Conservation (phyloP, 345 rosid species). For the Arabis hirsuta region DNA sequence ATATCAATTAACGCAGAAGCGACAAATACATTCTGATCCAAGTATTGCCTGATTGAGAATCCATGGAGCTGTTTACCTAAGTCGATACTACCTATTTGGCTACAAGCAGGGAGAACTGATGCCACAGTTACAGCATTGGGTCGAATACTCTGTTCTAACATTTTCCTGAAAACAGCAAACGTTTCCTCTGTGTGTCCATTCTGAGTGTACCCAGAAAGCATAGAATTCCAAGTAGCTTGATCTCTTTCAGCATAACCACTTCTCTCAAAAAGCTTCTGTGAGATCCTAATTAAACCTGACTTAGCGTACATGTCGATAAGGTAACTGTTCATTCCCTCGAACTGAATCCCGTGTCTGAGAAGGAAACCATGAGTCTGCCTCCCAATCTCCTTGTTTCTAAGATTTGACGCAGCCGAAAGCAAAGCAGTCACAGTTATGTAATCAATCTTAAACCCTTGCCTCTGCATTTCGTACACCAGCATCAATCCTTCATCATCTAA, state of each 20-base stretch:
- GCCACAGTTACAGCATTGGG: slow-evolving; percentile 83
- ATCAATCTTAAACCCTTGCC: slow-evolving; percentile 66
- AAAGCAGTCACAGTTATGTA: slow-evolving; percentile 72
- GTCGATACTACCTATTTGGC: slow-evolving; percentile 60
- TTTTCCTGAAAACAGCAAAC: slow-evolving; percentile 54
- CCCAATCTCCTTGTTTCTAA: slow-evolving; percentile 65
- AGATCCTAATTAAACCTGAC: slow-evolving; percentile 65
- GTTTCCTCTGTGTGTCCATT: slow-evolving; percentile 66
- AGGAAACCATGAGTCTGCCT: slow-evolving; percentile 84
- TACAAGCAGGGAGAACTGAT: slow-evolving; percentile 81
- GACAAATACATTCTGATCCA: slow-evolving; percentile 75
- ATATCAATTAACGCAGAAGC: slow-evolving; percentile 78
- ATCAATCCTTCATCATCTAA: slow-evolving; percentile 83
- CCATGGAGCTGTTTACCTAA: slow-evolving; percentile 85
- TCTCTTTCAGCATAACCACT: slow-evolving; percentile 49
- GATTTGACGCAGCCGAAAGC: slow-evolving; percentile 91
- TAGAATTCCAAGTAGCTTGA: slow-evolving; percentile 90
- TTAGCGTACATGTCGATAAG: slow-evolving; percentile 88
- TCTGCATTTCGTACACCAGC: slow-evolving; percentile 88
- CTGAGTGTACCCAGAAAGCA: slow-evolving; percentile 84
- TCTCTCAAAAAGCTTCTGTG: slow-evolving; percentile 55
- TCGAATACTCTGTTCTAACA: slow-evolving; percentile 60
- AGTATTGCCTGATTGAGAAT: slow-evolving; percentile 61
- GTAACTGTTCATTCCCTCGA: slow-evolving; percentile 82
- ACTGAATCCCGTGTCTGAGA: slow-evolving; percentile 63